These are phyloP conservation scores for Neofusicoccum ribis DNA, from an alignment of 2,329 filamentous ascomycete genomes.

Conservation along the genomic window DNA sequence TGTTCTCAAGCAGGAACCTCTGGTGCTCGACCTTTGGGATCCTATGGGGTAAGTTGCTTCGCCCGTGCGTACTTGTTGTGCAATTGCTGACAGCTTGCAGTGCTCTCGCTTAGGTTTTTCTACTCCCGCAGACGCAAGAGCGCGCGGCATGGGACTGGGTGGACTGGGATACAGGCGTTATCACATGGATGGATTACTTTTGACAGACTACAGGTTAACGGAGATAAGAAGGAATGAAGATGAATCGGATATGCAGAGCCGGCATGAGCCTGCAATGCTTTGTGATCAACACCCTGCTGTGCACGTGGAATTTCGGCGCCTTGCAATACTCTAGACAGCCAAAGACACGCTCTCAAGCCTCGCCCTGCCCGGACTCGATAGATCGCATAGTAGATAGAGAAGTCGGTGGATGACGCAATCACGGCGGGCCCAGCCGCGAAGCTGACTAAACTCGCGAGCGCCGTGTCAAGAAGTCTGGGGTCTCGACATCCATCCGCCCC, in stretches of 20 bases:
- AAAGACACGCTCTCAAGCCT: too few species aligned
- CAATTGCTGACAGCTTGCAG: neutral
- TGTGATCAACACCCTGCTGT: too few species aligned
- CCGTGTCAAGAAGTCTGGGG: neutral
- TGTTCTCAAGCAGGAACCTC: constrained; percentile 68
- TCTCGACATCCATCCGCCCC: neutral
- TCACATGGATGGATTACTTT: too few species aligned
- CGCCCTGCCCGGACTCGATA: too few species aligned
- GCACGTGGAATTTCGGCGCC: too few species aligned
- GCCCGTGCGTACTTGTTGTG: too few species aligned
- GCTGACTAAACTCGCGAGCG: neutral
- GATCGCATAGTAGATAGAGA: too few species aligned
- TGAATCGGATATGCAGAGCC: too few species aligned
- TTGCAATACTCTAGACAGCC: too few species aligned
- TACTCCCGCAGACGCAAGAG: neutral
- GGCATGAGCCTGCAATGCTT: too few species aligned
- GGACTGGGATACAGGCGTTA: neutral
- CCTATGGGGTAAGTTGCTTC: constrained; percentile 61
- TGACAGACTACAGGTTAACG: neutral
- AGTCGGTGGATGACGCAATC: too few species aligned
- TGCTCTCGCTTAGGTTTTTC: neutral
- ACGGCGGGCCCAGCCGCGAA: too few species aligned
- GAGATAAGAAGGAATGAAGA: neutral
- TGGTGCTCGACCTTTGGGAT: constrained; percentile 68
- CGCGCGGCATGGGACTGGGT: neutral